Conservation (phyloP, 257 asterid species). For the Ajuga chamaepitys region DNA sequence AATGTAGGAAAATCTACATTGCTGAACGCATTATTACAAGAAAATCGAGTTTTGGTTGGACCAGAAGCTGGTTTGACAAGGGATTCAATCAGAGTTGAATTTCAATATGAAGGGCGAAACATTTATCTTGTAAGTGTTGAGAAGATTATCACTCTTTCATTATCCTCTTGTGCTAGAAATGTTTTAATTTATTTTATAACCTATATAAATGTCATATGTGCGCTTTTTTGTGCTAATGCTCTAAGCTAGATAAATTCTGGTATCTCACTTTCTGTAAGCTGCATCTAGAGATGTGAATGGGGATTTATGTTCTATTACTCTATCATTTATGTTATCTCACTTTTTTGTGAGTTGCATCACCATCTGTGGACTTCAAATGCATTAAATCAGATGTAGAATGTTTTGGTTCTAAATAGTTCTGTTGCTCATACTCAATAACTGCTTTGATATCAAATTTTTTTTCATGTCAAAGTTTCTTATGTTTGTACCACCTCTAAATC, state of each 20-base stretch:
- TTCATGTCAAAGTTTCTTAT: neutral
- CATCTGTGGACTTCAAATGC: neutral
- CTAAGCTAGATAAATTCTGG: neutral
- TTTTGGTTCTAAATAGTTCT: neutral
- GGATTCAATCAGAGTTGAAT: conserved; percentile 87
- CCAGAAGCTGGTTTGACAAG: conserved; percentile 98
- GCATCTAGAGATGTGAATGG: neutral
- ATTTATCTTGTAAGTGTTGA: conserved; percentile 55
- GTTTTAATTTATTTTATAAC: neutral
- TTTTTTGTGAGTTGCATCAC: neutral
- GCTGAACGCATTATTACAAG: conserved; percentile 82
- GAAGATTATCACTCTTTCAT: neutral
- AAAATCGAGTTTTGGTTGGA: conserved; percentile 92
- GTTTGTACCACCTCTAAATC: neutral
- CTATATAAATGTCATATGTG: neutral
- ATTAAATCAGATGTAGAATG: neutral
- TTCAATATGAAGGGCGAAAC: conserved; percentile 76
- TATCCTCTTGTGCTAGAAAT: conserved; percentile 5
- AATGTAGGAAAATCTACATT: conserved; percentile 98
- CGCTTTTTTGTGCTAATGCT: neutral
- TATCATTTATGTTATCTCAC: neutral
- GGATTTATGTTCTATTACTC: neutral
- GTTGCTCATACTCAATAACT: neutral
- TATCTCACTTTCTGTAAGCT: neutral
- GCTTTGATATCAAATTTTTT: neutral